A percentile compares a stretch with the other conserved stretches of the same genome.
Evolutionary conservation across 805 yeast genomes (phyloP).

Genomic region (Hanseniaspora valbyensis): DNA sequence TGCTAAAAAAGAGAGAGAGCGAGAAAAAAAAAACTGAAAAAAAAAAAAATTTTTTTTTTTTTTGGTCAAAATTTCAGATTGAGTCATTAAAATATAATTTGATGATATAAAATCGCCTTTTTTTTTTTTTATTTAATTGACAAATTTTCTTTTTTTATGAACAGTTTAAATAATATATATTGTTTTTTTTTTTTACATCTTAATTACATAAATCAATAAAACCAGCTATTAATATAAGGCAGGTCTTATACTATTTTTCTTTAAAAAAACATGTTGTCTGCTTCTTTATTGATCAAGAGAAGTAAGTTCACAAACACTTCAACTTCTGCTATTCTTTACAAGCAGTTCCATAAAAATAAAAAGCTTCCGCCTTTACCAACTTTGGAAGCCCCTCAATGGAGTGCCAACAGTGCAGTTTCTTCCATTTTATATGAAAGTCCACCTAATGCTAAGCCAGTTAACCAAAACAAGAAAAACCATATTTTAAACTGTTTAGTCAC

Average conservation of each 20-base stretch:
- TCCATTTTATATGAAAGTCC: constrained; percentile 91
- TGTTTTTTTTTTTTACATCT: too few species aligned
- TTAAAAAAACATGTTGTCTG: background rate
- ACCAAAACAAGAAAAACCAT: constrained; percentile 65
- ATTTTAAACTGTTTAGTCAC: constrained; percentile 94
- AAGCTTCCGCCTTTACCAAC: constrained; percentile 87
- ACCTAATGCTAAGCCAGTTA: constrained; percentile 27
- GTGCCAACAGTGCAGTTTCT: constrained; percentile 92
- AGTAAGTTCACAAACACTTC: constrained; percentile 40
- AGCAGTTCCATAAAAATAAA: constrained; percentile 76
- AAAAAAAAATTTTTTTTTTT: background rate
- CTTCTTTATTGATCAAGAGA: constrained; percentile 8
- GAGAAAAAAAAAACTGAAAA: too few species aligned
- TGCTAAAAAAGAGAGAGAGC: too few species aligned
- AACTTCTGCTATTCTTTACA: constrained; percentile 89
- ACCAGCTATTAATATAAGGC: too few species aligned
- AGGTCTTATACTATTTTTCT: too few species aligned
- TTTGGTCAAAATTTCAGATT: background rate
- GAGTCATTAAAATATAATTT: background rate
- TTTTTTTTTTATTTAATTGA: too few species aligned
- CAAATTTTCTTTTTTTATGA: too few species aligned
- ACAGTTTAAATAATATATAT: too few species aligned
- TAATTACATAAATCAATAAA: too few species aligned
- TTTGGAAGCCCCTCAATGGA: constrained; percentile 86
- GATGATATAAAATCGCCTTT: background rate